A percentile compares a stretch with the other conserved stretches of the same genome.
phyloP scores from a whole-genome alignment of 2,329 filamentous ascomycete genomes.

The Graphiopsis chlorocephala region DNA sequence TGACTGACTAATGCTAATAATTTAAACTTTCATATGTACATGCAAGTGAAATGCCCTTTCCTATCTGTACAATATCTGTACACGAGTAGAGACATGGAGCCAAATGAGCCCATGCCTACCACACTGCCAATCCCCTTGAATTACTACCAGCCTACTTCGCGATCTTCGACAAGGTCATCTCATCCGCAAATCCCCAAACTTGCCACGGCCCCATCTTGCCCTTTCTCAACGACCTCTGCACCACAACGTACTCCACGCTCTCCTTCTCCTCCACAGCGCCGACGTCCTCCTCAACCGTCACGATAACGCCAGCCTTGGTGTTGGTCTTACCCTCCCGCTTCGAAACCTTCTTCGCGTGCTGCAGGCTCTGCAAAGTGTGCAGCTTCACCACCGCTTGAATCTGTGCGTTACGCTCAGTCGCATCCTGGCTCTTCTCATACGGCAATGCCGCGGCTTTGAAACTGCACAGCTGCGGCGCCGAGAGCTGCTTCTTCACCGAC shows the following conservation, averaged over 20 bases:
- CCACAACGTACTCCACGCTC: constrained; percentile 50
- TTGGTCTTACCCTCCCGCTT: constrained; percentile 12
- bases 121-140: constrained; percentile 2
- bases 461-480: constrained; percentile 26
- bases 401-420: constrained; percentile 14
- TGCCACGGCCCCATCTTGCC: constrained; percentile 47
- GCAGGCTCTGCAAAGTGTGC: constrained; percentile 28
- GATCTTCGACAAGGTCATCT: constrained; percentile 42
- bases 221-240: constrained; percentile 46
- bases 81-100: background rate
- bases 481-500: constrained; percentile 30
- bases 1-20: background rate
- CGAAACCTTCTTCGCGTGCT: constrained; percentile 21
- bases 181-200: constrained; percentile 49
- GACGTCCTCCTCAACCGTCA: constrained; percentile 31
- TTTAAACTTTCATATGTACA: background rate
- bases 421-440: background rate
- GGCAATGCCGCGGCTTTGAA: constrained; percentile 24
- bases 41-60: background rate
- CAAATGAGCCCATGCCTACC: background rate
- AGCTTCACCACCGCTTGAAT: constrained; percentile 34
- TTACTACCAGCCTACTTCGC: constrained; percentile 19
- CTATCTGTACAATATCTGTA: constrained; percentile 7
- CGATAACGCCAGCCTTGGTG: constrained; percentile 11
- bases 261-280: constrained; percentile 37